These are phyloP conservation scores for Cystobasidium pallidum DNA, from an alignment of 1,284 basidiomycete species.

Conservation along the genomic window DNA sequence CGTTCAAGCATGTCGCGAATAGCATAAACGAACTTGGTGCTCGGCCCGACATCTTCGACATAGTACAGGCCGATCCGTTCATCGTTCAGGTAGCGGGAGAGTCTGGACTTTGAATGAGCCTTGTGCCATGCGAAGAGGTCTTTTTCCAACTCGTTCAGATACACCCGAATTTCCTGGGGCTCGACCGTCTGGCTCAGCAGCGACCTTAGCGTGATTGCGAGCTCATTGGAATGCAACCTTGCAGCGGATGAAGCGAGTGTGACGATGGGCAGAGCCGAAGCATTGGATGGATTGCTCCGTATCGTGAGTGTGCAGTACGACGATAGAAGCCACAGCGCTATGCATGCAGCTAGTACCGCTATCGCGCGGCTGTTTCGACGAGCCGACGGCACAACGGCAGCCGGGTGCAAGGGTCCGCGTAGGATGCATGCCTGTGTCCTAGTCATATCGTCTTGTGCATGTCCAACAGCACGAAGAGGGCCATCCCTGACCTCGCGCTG, in stretches of 20 bases:
- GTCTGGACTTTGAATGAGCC: neutral
- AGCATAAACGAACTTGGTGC: conserved; percentile 37
- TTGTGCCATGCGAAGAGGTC: conserved; percentile 14
- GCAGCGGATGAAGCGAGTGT: conserved; percentile 34
- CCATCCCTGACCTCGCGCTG: neutral
- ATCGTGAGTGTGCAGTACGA: neutral
- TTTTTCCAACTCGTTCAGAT: conserved; percentile 19
- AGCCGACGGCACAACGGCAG: neutral
- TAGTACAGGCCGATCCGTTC: conserved; percentile 11
- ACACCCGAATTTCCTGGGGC: conserved; percentile 26
- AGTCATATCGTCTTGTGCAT: neutral
- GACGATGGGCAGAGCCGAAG: conserved; percentile 2
- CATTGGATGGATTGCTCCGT: neutral
- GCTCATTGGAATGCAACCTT: conserved; percentile 20
- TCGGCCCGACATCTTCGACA: conserved; percentile 32
- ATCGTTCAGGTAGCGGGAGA: conserved; percentile 14
- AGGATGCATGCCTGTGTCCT: neutral
- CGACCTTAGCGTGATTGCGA: conserved; percentile 20
- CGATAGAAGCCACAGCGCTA: neutral
- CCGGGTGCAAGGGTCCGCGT: neutral
- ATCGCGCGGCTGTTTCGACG: neutral
- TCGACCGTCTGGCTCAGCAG: conserved; percentile 13
- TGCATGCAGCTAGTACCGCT: neutral
- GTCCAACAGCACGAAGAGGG: neutral
- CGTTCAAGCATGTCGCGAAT: conserved; percentile 23